Percentiles rank a stretch among this genome's conserved stretches.
phyloP scores from a whole-genome alignment of 192 early-diverging fungal species.

The Tieghemiomyces parasiticus region DNA sequence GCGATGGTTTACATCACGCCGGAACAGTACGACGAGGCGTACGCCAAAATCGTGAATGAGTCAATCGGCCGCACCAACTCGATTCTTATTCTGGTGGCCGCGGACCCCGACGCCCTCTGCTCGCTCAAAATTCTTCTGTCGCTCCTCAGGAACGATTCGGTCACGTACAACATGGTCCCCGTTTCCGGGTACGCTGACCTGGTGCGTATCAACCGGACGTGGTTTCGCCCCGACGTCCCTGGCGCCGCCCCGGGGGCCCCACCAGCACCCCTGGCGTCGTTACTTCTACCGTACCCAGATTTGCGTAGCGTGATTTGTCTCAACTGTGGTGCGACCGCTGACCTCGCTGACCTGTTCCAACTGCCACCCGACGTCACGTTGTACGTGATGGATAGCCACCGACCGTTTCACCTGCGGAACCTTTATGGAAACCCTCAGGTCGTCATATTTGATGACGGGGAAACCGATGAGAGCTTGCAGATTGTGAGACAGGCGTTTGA shows the following conservation, averaged over 20 bases:
- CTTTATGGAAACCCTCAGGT: constrained; percentile 63
- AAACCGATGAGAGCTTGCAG: constrained; percentile 48
- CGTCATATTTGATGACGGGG: constrained; percentile 75
- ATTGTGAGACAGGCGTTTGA: constrained; percentile 54
- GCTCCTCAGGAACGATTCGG: constrained; percentile 64
- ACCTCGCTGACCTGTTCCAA: constrained; percentile 44
- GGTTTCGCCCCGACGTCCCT: constrained; percentile 26
- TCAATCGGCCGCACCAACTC: constrained; percentile 20
- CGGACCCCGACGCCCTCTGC: constrained; percentile 73
- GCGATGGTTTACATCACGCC: constrained; percentile 42
- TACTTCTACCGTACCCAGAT: too few relatives aligned
- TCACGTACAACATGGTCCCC: constrained; percentile 70
- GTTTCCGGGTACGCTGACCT: constrained; percentile 52
- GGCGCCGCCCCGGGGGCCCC: too few relatives aligned
- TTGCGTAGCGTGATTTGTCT: constrained; percentile 63
- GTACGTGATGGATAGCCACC: constrained; percentile 74
- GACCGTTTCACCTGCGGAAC: constrained; percentile 77
- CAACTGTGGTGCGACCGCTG: constrained; percentile 74
- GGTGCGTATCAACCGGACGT: constrained; percentile 23
- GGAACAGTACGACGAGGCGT: constrained; percentile 34
- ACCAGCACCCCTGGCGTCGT: too few relatives aligned
- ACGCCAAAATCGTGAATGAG: constrained; percentile 29
- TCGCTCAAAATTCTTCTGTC: constrained; percentile 59
- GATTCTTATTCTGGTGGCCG: constrained; percentile 54
- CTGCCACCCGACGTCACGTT: constrained; percentile 44